Percentiles rank a stretch among this genome's conserved stretches.
phyloP scores from a whole-genome alignment of 2,329 filamentous ascomycete genomes.

The Fusarium newnesense region DNA sequence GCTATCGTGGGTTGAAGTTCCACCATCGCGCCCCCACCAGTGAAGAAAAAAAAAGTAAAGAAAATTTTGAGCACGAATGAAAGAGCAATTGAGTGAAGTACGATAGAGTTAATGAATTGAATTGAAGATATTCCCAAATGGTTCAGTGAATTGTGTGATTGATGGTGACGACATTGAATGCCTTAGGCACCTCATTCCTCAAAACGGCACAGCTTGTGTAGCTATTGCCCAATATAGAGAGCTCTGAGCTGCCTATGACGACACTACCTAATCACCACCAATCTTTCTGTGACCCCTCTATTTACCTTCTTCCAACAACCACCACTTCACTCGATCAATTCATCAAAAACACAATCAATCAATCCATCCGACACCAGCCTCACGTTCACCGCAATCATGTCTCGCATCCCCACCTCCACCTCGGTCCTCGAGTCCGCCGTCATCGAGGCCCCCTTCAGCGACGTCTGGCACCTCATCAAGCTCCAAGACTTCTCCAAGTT shows the following conservation, averaged over 20 bases:
- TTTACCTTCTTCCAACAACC: slow-evolving; percentile 11
- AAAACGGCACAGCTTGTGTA: slow-evolving; percentile 2
- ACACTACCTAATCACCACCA: slow-evolving; percentile 15
- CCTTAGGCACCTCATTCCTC: slow-evolving; percentile 11
- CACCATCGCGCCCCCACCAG: slow-evolving; percentile 4
- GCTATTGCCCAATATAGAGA: slow-evolving; percentile 21
- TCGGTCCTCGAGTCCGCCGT: slow-evolving; percentile 74
- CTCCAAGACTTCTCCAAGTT: slow-evolving; percentile 75
- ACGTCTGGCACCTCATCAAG: slow-evolving; percentile 81
- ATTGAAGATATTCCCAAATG: neutral
- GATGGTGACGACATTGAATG: slow-evolving; percentile 21
- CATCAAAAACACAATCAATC: neutral
- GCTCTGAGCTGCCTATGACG: slow-evolving; percentile 25
- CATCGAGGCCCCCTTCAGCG: slow-evolving; percentile 72
- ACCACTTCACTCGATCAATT: slow-evolving; percentile 7
- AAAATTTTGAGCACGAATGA: neutral
- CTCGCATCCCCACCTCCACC: slow-evolving; percentile 71
- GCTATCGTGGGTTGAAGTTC: neutral
- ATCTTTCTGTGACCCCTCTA: slow-evolving; percentile 19
- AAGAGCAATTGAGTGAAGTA: neutral
- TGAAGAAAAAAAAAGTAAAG: neutral
- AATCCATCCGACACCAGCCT: neutral
- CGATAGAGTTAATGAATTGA: neutral
- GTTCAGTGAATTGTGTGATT: neutral
- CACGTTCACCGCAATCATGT: slow-evolving; percentile 29